Evolutionary conservation across 139 green algal genomes (phyloP).

Genomic region (Edaphochlamys debaryana): DNA sequence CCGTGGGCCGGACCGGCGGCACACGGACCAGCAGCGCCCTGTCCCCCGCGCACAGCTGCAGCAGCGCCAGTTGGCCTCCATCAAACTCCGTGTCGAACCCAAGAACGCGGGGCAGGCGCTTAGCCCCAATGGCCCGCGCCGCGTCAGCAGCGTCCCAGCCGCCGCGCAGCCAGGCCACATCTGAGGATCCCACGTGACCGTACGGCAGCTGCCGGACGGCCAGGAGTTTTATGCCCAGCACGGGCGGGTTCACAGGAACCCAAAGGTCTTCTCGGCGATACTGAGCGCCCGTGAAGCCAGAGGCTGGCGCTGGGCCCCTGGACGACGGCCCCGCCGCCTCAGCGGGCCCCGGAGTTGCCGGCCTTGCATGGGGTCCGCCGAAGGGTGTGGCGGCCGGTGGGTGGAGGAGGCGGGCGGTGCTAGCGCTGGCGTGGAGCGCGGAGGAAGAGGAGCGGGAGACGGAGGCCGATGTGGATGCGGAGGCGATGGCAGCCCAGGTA

Average conservation of each 20-base stretch:
- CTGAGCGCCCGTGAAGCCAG: too few relatives aligned
- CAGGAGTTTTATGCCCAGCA: not conserved
- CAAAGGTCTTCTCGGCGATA: not conserved
- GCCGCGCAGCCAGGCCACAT: not conserved
- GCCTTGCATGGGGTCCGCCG: too few relatives aligned
- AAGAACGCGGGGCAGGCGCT: not conserved
- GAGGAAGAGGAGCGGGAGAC: too few relatives aligned
- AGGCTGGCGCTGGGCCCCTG: too few relatives aligned
- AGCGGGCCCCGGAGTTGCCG: too few relatives aligned
- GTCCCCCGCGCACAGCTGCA: conserved; percentile 24
- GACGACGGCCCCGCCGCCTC: too few relatives aligned
- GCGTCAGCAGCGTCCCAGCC: not conserved
- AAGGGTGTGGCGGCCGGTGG: too few relatives aligned
- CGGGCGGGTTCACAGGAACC: not conserved
- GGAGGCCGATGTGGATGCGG: too few relatives aligned
- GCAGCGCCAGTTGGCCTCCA: conserved; percentile 7
- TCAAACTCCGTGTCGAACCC: conserved; percentile 39
- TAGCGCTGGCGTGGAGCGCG: too few relatives aligned
- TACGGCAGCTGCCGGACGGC: not conserved
- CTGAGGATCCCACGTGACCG: not conserved
- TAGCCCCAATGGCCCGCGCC: too few relatives aligned
- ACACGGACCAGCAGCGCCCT: conserved; percentile 20
- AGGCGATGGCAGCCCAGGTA: too few relatives aligned
- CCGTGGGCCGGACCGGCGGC: not conserved
- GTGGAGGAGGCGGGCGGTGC: too few relatives aligned